phyloP scores from a whole-genome alignment of 148 eudicot genomes.

The Nyssa sinensis region DNA sequence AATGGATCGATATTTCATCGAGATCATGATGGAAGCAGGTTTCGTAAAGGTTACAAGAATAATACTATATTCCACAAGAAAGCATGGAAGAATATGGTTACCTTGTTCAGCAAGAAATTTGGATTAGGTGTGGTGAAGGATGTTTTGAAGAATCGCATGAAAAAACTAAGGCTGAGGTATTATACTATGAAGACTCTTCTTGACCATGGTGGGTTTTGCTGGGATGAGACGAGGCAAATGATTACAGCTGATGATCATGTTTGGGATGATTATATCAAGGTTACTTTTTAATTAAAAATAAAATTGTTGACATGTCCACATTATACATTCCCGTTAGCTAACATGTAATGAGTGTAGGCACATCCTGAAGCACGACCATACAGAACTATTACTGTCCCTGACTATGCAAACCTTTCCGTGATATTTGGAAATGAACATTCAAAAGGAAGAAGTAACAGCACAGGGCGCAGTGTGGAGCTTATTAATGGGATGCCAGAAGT shows the following conservation, averaged over 20 bases:
- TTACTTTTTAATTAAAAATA: not conserved
- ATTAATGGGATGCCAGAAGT: not conserved
- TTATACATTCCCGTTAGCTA: not conserved
- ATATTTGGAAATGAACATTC: slow-evolving; percentile 1
- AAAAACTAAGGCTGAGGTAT: not conserved
- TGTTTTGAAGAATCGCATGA: not conserved
- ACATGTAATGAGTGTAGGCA: not conserved
- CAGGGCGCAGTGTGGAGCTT: not conserved
- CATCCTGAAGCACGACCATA: not conserved
- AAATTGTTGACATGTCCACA: not conserved
- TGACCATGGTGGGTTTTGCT: not conserved
- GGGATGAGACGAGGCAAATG: slow-evolving; percentile 5
- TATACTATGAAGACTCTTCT: not conserved
- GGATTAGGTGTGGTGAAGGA: not conserved
- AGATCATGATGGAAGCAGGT: not conserved
- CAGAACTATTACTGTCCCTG: not conserved
- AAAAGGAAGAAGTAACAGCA: not conserved
- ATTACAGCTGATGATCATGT: not conserved
- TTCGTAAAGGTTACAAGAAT: not conserved
- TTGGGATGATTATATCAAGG: slow-evolving; percentile 4
- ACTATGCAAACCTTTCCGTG: not conserved
- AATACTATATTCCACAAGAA: not conserved
- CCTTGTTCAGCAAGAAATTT: not conserved
- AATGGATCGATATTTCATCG: not conserved
- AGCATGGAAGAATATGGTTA: not conserved